Conservation (phyloP, 163 green algal genomes). For the Scenedesmus sp. region DNA sequence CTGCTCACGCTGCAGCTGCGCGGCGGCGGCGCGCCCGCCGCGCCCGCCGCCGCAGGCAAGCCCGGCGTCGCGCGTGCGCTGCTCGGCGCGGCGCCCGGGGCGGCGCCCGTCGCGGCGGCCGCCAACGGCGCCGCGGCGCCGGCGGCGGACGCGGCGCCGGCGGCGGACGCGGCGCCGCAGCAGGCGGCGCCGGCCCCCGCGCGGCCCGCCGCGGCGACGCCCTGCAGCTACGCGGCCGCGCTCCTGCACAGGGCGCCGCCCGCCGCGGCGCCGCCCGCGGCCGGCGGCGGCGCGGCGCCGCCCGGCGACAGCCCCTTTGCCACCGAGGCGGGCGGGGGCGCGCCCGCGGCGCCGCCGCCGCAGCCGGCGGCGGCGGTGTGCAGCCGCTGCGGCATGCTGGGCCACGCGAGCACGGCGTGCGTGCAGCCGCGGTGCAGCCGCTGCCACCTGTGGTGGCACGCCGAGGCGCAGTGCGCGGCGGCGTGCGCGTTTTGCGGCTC, state of each 20-base stretch:
- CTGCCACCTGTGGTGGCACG: constrained; percentile 42
- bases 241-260: too few relatives aligned
- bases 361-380: constrained; percentile 22
- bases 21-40: too few relatives aligned
- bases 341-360: neutral
- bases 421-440: constrained; percentile 36
- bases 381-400: constrained; percentile 40
- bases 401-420: constrained; percentile 2
- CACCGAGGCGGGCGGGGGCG: neutral
- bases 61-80: neutral
- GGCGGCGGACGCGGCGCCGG: neutral
- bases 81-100: too few relatives aligned
- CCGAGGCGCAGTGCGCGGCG: constrained; percentile 27
- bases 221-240: constrained; percentile 29
- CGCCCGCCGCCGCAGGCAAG: neutral
- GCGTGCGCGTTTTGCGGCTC: constrained; percentile 35
- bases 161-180: neutral
- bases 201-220: neutral
- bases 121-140: too few relatives aligned
- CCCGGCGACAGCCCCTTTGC: constrained; percentile 23
- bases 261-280: too few relatives aligned
- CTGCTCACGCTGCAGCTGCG: constrained; percentile 38
- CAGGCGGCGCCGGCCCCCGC: neutral
- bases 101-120: too few relatives aligned
- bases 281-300: too few relatives aligned